Conservation (phyloP, 2,329 filamentous ascomycete genomes). For the Truncatella angustata region DNA sequence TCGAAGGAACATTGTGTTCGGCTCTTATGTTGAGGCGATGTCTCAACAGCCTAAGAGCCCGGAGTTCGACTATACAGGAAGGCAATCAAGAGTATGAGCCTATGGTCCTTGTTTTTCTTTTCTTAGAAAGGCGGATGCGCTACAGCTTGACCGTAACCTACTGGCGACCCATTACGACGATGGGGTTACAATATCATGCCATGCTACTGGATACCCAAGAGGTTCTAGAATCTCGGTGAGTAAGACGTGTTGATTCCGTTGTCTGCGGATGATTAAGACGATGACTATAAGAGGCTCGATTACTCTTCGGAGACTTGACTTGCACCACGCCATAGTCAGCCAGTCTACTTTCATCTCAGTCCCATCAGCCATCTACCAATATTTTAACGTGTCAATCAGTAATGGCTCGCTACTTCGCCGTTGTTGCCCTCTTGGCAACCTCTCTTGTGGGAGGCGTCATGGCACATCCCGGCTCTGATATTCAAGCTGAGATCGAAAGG, state of each 20-base stretch:
- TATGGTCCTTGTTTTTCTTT: not conserved
- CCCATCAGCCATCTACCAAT: not conserved
- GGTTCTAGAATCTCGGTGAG: not conserved
- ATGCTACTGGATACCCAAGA: not conserved
- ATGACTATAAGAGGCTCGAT: constrained; percentile 1
- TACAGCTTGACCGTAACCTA: not conserved
- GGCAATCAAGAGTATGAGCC: not conserved
- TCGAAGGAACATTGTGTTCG: not conserved
- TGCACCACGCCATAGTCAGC: not conserved
- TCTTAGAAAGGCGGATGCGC: not conserved
- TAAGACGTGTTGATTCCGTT: not conserved
- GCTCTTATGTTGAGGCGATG: not conserved
- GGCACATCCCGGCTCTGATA: constrained; percentile 49
- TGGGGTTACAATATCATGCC: not conserved
- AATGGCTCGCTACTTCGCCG: constrained; percentile 7
- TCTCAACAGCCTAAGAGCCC: not conserved
- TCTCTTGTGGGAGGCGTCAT: constrained; percentile 8
- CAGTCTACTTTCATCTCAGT: not conserved
- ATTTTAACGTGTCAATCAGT: not conserved
- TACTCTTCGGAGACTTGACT: not conserved
- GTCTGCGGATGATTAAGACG: not conserved
- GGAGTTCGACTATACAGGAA: constrained; percentile 9
- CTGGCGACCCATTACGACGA: not conserved
- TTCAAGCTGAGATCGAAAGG: constrained; percentile 46
- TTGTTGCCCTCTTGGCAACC: constrained; percentile 7